Evolutionary conservation across 768 basidiomycete species (phyloP), one percentile per base, ranked within the genome.

Genomic region (Kondoa subrosea): DNA sequence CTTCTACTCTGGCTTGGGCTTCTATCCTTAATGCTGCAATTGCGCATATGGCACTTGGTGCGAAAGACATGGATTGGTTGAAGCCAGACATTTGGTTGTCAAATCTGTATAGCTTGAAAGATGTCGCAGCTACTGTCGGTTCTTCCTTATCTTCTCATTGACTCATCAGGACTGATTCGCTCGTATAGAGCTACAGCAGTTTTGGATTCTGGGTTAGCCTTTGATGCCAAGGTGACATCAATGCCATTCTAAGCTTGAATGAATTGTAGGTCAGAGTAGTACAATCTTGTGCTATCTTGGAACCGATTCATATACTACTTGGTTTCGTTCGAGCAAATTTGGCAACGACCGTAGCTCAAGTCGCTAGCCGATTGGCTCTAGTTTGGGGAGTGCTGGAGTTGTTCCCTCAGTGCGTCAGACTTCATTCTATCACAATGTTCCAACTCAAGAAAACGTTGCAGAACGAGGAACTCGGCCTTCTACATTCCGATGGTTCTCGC

Each of bases 401-500:
- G 62, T 88, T 85, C 72, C 80, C 81, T 0, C 76, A 79, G 70
- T 88, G 89, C 71, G 73, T 83, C 80, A 21, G 32, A 17, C 30
- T 29, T 25, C 26, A 27, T 26, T 15, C 25, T 1, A 4, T 21
- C 25, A 60, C 57, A n/a, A n/a, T n/a, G n/a, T n/a, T n/a, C n/a
- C n/a, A n/a, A n/a, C n/a, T n/a, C n/a, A n/a, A n/a, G 26, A 57
- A 8, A 27, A 2, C 63, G 12, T 15, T 16, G 12, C 16, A 56
- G 76, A 77, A 75, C 87, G 30, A 87, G 84, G 71, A 75, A 80
- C 2, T 85, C 83, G 74, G 88, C 95, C 2, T 75, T 91, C 30
- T 96, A 88, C 79, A 83, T 88, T 3, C 85, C 86, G 63, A 93
- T 96, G 90, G 82, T 96, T 66, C 77, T 93, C 69, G 87, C 92